These are phyloP conservation scores for Obba rivulosa DNA, from an alignment of 768 basidiomycete species.

Conservation along the genomic window DNA sequence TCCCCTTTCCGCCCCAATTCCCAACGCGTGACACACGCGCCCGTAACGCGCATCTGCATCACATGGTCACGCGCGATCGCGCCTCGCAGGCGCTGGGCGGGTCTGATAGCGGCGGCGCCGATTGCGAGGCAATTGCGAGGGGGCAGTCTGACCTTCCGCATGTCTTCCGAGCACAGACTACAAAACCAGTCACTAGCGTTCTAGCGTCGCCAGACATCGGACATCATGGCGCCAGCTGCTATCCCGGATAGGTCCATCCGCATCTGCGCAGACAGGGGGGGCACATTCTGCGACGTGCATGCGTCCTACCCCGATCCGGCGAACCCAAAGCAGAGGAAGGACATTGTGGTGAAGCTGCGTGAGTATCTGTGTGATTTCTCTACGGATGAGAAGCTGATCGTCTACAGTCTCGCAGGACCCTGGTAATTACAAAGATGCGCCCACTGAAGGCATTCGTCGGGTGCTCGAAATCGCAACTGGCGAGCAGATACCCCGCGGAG, in stretches of 20 bases:
- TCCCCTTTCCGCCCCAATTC: too few species aligned
- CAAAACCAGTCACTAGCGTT: not conserved
- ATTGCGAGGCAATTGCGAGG: too few species aligned
- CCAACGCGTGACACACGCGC: too few species aligned
- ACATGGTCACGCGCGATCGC: too few species aligned
- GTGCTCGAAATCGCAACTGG: constrained; percentile 77
- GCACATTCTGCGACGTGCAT: constrained; percentile 89
- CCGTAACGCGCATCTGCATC: too few species aligned
- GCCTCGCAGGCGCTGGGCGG: too few species aligned
- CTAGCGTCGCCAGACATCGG: not conserved
- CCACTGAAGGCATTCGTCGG: constrained; percentile 88
- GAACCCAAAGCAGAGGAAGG: constrained; percentile 53
- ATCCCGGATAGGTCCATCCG: constrained; percentile 74
- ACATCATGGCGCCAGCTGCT: not conserved
- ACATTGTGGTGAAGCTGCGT: constrained; percentile 89
- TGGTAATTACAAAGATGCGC: constrained; percentile 84
- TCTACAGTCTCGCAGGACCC: constrained; percentile 81
- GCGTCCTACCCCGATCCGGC: constrained; percentile 79
- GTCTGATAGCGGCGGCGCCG: too few species aligned
- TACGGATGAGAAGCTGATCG: not conserved
- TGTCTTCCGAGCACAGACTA: not conserved
- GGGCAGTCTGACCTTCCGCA: not conserved
- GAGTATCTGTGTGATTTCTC: constrained; percentile 23
- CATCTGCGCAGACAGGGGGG: constrained; percentile 86
- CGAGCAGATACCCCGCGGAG: constrained; percentile 59